These are phyloP conservation scores for Hansfordia pulvinata DNA, from an alignment of 2,329 filamentous ascomycete species.

Conservation along the genomic window DNA sequence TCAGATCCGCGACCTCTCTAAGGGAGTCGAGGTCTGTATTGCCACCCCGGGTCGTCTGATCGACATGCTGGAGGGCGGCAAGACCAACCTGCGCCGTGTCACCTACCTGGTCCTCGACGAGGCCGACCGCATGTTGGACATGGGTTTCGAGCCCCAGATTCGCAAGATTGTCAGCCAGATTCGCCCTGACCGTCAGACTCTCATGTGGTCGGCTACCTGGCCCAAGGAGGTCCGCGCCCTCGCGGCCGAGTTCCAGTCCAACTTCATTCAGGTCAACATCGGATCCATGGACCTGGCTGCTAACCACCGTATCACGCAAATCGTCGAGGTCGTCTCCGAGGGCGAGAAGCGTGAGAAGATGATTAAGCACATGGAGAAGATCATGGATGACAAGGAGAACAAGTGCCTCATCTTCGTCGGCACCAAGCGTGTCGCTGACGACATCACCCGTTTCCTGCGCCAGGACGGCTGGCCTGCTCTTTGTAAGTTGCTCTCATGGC, in stretches of 20 bases:
- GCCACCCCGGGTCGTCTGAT: constrained; percentile 95
- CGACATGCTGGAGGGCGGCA: constrained; percentile 95
- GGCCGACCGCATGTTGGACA: constrained; percentile 98
- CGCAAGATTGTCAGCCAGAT: constrained; percentile 98
- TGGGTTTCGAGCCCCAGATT: constrained; percentile 99
- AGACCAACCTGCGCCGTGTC: constrained; percentile 94
- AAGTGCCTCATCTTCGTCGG: constrained; percentile 93
- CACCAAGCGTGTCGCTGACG: constrained; percentile 90
- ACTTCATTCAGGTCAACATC: constrained; percentile 99
- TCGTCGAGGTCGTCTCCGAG: constrained; percentile 90
- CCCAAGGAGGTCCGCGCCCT: constrained; percentile 95
- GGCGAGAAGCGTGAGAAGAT: constrained; percentile 97
- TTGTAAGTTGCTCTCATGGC: constrained; percentile 50
- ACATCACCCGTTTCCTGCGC: constrained; percentile 92
- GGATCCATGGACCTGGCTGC: constrained; percentile 91
- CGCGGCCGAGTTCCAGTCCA: constrained; percentile 77
- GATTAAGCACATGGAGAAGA: constrained; percentile 94
- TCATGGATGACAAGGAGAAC: constrained; percentile 93
- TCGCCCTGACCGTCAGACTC: constrained; percentile 93
- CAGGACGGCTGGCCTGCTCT: constrained; percentile 97
- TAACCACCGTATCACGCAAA: constrained; percentile 95
- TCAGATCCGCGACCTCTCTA: constrained; percentile 87
- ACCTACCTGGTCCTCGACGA: constrained; percentile 98
- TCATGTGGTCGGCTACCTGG: constrained; percentile 99
- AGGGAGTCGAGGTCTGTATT: constrained; percentile 97